Conservation (phyloP, 805 yeast genomes). For the Kodamaea sagamina region DNA sequence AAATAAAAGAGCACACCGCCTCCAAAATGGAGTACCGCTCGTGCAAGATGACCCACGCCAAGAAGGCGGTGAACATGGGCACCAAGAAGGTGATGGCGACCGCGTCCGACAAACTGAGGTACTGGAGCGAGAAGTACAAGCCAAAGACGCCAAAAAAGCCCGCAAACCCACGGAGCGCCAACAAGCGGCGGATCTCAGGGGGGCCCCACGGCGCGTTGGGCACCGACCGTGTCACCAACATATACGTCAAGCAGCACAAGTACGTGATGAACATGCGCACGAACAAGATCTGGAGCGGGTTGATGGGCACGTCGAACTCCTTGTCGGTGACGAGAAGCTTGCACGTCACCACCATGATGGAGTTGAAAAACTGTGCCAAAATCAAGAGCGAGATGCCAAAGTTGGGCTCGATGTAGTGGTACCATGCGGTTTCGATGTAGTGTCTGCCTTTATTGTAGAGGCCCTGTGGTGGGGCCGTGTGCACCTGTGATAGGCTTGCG, state of each 20-base stretch:
- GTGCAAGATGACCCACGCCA: slow-evolving; percentile 66
- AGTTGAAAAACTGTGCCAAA: slow-evolving; percentile 69
- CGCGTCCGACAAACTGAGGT: slow-evolving; percentile 77
- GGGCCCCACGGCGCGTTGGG: slow-evolving; percentile 75
- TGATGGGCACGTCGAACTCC: slow-evolving; percentile 59
- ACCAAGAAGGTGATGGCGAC: slow-evolving; percentile 75
- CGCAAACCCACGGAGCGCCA: slow-evolving; percentile 62
- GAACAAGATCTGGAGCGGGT: slow-evolving; percentile 77
- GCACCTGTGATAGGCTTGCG: slow-evolving; percentile 1
- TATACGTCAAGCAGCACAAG: slow-evolving; percentile 55
- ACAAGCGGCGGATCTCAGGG: slow-evolving; percentile 50
- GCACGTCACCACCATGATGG: slow-evolving; percentile 74
- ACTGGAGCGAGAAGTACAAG: slow-evolving; percentile 70
- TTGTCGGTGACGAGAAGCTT: slow-evolving; percentile 70
- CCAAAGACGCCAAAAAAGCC: slow-evolving; percentile 82
- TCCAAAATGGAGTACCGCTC: slow-evolving; percentile 70
- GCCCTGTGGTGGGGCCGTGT: neutral
- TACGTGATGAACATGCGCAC: slow-evolving; percentile 77
- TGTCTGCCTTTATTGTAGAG: neutral
- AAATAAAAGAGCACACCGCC: slow-evolving; percentile 64
- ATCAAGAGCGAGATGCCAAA: slow-evolving; percentile 60
- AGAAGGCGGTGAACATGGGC: slow-evolving; percentile 74
- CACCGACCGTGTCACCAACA: slow-evolving; percentile 50
- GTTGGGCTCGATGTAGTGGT: slow-evolving; percentile 32
- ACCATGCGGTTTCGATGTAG: neutral